Base-by-base conservation (phyloP, 495 filamentous ascomycete genomes). In the Penicillium egyptiacum region DNA sequence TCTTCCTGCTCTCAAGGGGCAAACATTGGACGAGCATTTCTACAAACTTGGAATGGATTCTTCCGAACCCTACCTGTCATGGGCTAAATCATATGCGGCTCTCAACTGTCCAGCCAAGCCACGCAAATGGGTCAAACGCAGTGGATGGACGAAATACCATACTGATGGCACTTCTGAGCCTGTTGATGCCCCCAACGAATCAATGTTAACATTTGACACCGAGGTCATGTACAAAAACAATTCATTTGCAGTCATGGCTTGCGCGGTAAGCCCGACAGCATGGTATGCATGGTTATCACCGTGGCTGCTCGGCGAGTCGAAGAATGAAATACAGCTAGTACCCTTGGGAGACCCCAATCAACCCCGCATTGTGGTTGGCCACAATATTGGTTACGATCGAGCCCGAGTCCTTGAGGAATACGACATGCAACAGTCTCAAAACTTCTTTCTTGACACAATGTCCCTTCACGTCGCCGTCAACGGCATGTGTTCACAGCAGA, bases 231-330 rank as follows among this genome's bases (percentile, higher is more conserved):
- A 87, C 77, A 96, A 95, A 64, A 83, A 92, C 65, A 90, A 86
- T 64, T 84, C 88, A 0, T 98, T 88, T 72, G 92, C 94, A 6
- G 89, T 95, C 40, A 98, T 99, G 94, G 94, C 94, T 35, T 97
- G 91, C 60, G 94, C 94, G 10, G 88, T 85, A 47, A 89, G 89
- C 58, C 85, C 89, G 11, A 90, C 85, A 14, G 85, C 89, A 22
- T 99, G 94, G 94, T 99, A 98, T 75, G 89, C 88, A 2, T 99
- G 94, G 94, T 70, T 99, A 50, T 97, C 92, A 20, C 94, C 94
- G 0, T 99, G 94, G 94, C 75, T 99, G 22, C 71, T 99, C 8
- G 90, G 85, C 17, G 90, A 96, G 73, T 84, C 86, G 5, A 78
- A 88, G n/a, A 83, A 81, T 23, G 79, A 89, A 61, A 75, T 81